Percentiles rank a stretch among this genome's conserved stretches.
These are phyloP conservation scores for Xylariaceae sp. DNA, from an alignment of 2,329 filamentous ascomycete genomes.

Conservation along the genomic window DNA sequence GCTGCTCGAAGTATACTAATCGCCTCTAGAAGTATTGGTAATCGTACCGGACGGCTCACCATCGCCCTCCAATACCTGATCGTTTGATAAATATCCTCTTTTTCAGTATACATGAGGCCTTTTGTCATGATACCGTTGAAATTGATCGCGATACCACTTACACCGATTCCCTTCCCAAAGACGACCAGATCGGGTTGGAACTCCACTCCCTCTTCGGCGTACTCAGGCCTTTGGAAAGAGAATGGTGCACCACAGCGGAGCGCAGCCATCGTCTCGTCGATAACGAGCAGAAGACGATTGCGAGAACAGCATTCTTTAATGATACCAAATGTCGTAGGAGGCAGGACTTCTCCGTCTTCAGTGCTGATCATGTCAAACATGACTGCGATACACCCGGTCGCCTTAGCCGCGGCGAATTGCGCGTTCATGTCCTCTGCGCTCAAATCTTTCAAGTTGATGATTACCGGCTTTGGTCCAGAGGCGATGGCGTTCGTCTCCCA, in stretches of 20 bases:
- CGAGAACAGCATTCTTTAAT: constrained; percentile 15
- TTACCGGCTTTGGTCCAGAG: constrained; percentile 16
- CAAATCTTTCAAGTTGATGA: constrained; percentile 17
- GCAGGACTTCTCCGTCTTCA: constrained; percentile 20
- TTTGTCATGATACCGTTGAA: constrained; percentile 16
- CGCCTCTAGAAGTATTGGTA: constrained; percentile 16
- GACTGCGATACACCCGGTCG: constrained; percentile 21
- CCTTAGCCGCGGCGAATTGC: constrained; percentile 18
- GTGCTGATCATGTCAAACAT: constrained; percentile 23
- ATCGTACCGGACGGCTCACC: constrained; percentile 15
- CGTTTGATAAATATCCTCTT: constrained; percentile 14
- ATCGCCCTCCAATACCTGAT: constrained; percentile 18
- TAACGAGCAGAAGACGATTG: constrained; percentile 17
- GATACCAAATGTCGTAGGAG: constrained; percentile 10
- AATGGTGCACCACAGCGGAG: constrained; percentile 28
- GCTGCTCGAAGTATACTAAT: constrained; percentile 17
- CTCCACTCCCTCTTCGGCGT: constrained; percentile 9
- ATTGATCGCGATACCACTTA: constrained; percentile 17
- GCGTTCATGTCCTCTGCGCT: constrained; percentile 14
- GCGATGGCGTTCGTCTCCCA: constrained; percentile 17
- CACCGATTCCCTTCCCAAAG: constrained; percentile 22
- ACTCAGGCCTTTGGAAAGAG: constrained; percentile 23
- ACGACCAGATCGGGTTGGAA: constrained; percentile 23
- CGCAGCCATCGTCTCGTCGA: constrained; percentile 24
- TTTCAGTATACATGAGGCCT: constrained; percentile 14